A percentile compares a stretch with the other conserved stretches of the same genome.
Evolutionary conservation across 305 asterid genomes (phyloP).

Genomic region (Solanum hybrid): DNA sequence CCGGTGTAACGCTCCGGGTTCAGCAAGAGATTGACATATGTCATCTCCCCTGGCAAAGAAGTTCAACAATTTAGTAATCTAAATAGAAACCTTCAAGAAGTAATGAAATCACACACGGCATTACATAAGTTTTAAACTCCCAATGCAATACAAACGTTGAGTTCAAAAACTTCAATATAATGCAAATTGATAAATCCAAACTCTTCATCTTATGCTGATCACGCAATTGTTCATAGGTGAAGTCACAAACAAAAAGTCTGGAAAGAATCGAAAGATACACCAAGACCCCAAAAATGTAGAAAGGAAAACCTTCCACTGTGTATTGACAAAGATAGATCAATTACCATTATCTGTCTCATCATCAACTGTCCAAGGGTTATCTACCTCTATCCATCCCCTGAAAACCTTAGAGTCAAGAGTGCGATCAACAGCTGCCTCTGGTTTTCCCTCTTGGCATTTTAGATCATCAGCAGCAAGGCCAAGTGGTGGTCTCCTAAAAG

Average conservation of each 20-base stretch:
- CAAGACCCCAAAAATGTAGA: neutral
- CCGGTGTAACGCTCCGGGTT: constrained; percentile 96
- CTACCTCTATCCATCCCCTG: constrained; percentile 88
- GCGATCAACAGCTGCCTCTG: constrained; percentile 80
- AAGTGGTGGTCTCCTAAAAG: constrained; percentile 39
- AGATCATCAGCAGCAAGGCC: constrained; percentile 66
- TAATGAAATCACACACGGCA: neutral
- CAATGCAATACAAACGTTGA: neutral
- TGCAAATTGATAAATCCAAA: neutral
- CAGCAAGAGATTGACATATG: constrained; percentile 83
- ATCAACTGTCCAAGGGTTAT: constrained; percentile 92
- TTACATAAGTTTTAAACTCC: neutral
- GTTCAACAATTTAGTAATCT: neutral
- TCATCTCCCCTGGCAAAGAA: constrained; percentile 74
- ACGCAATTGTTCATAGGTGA: neutral
- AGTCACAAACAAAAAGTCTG: neutral
- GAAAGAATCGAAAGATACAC: neutral
- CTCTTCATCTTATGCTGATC: neutral
- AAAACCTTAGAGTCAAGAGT: constrained; percentile 84
- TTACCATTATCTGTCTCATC: constrained; percentile 94
- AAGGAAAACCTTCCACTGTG: neutral
- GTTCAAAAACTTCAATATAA: neutral
- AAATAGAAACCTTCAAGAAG: neutral
- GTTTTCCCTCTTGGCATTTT: constrained; percentile 93
- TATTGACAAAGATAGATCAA: constrained; percentile 6